Percentiles rank a stretch among this genome's conserved stretches.
phyloP scores from a whole-genome alignment of 2,329 filamentous ascomycete species.

The Apiospora kogelbergensis region DNA sequence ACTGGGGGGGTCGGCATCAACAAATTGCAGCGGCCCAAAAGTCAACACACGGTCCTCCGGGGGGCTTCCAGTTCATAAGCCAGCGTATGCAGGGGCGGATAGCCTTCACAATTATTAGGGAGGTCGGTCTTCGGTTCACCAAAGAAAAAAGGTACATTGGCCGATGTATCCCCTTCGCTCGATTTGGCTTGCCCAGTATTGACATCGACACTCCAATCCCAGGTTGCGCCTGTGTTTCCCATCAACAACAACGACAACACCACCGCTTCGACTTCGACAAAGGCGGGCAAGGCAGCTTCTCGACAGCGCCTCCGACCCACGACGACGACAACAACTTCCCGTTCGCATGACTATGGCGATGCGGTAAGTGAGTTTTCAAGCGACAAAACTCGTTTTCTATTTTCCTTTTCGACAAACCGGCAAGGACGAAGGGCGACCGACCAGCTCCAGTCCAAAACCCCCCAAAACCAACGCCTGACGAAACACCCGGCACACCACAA shows the following conservation, averaged over 20 bases:
- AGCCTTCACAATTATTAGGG: neutral
- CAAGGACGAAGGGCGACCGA: neutral
- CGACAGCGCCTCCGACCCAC: constrained; percentile 9
- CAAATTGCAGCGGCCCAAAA: constrained; percentile 4
- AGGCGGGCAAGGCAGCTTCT: constrained; percentile 9
- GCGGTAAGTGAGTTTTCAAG: constrained; percentile 4
- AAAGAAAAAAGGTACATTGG: neutral
- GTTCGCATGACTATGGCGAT: neutral
- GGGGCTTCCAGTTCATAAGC: neutral
- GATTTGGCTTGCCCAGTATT: neutral
- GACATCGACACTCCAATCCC: neutral
- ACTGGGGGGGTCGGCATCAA: neutral
- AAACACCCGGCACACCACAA: neutral
- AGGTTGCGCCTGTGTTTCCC: neutral
- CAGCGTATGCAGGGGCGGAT: neutral
- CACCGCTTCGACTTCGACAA: constrained; percentile 3
- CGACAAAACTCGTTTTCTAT: neutral
- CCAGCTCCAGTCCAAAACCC: neutral
- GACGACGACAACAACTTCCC: constrained; percentile 2
- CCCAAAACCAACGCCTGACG: neutral
- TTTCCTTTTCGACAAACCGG: neutral
- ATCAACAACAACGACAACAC: constrained; percentile 10
- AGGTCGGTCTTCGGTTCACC: neutral
- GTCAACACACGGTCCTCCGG: constrained; percentile 5
- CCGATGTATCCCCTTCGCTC: neutral